Conservation (phyloP, 495 filamentous ascomycete species). For the Terfezia boudieri region DNA sequence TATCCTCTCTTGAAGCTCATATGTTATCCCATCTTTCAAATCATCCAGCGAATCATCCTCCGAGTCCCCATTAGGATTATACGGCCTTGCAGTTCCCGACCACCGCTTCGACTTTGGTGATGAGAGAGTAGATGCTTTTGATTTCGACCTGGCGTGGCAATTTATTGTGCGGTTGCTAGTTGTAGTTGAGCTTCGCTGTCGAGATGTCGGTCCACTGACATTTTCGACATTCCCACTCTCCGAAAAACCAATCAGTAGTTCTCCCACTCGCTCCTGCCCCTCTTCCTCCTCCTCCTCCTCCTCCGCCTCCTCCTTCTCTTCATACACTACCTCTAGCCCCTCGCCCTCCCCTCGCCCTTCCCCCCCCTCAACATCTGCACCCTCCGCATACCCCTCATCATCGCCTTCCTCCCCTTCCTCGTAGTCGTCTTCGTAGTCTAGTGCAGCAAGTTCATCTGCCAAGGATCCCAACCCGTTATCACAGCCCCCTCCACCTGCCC, state of each 20-base stretch:
- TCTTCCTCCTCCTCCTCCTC: not conserved
- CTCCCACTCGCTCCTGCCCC: too few relatives aligned
- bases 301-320: not conserved
- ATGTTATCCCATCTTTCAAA: not conserved
- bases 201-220: too few relatives aligned
- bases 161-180: not conserved
- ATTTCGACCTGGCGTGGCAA: not conserved
- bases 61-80: not conserved
- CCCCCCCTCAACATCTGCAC: slow-evolving; percentile 1
- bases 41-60: not conserved
- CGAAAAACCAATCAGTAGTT: too few relatives aligned
- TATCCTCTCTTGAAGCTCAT: slow-evolving; percentile 15
- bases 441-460: slow-evolving; percentile 54
- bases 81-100: not conserved
- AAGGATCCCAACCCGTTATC: slow-evolving; percentile 53
- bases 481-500: not conserved
- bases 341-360: slow-evolving; percentile 1
- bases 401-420: slow-evolving; percentile 28
- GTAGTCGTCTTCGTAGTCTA: slow-evolving; percentile 36
- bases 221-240: too few relatives aligned
- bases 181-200: too few relatives aligned
- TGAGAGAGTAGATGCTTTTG: not conserved
- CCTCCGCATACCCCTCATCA: slow-evolving; percentile 5
- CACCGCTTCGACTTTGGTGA: not conserved
- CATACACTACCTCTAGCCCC: not conserved